A percentile compares a stretch with the other conserved stretches of the same genome.
These are phyloP conservation scores for Lactarius indigo DNA, from an alignment of 768 basidiomycete species.

Conservation along the genomic window DNA sequence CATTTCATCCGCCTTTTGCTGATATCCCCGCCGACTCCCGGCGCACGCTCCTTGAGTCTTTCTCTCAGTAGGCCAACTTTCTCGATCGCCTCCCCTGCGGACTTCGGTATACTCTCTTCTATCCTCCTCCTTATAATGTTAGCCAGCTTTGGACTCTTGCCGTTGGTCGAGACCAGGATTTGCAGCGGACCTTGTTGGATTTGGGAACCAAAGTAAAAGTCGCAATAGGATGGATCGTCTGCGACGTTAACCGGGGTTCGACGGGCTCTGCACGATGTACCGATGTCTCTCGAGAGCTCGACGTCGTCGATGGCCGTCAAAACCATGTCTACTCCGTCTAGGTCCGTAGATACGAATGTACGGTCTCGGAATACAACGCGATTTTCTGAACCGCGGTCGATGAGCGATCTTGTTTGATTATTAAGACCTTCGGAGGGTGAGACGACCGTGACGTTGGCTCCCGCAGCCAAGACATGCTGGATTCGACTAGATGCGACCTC, in stretches of 20 bases:
- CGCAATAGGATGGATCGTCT: conserved; percentile 92
- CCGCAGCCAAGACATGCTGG: conserved; percentile 77
- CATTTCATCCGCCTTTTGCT: conserved; percentile 84
- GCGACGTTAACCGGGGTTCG: conserved; percentile 92
- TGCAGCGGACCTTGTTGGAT: conserved; percentile 88
- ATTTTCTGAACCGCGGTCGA: conserved; percentile 41
- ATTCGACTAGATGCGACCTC: conserved; percentile 87
- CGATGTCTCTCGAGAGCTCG: conserved; percentile 65
- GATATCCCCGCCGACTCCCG: conserved; percentile 74
- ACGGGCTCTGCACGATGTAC: conserved; percentile 56
- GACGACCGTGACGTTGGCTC: conserved; percentile 75
- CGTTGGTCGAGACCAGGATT: conserved; percentile 94
- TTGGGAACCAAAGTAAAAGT: conserved; percentile 97
- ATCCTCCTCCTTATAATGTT: conserved; percentile 73
- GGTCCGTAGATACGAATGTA: conserved; percentile 61
- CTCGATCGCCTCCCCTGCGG: conserved; percentile 74
- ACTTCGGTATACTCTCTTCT: conserved; percentile 61
- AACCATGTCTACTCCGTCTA: conserved; percentile 76
- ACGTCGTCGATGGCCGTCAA: conserved; percentile 91
- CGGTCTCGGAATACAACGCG: conserved; percentile 72
- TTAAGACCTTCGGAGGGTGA: conserved; percentile 67
- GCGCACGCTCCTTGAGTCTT: conserved; percentile 73
- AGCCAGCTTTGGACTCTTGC: conserved; percentile 88
- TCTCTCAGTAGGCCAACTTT: conserved; percentile 72
- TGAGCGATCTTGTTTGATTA: conserved; percentile 50